These are phyloP conservation scores for Pistacia integerrima DNA, from an alignment of 345 rosid species.

Conservation along the genomic window DNA sequence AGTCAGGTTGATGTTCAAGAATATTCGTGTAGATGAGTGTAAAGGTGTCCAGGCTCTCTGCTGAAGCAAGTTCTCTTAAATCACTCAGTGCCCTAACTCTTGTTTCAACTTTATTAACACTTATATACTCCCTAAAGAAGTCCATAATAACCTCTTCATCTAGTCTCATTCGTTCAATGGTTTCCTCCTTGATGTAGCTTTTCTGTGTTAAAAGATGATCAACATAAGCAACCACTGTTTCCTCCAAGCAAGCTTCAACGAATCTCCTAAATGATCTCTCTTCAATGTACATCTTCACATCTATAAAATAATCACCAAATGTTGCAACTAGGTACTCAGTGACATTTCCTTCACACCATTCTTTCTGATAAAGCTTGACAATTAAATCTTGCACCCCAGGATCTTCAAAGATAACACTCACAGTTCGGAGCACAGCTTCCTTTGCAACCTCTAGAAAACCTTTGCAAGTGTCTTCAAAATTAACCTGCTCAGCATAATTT, in stretches of 20 bases:
- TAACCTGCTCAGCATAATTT: conserved; percentile 98
- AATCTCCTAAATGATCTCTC: conserved; percentile 96
- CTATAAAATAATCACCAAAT: conserved; percentile 91
- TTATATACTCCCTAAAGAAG: conserved; percentile 94
- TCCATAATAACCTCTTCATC: conserved; percentile 98
- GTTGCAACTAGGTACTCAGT: conserved; percentile 95
- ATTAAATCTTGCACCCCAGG: conserved; percentile 97
- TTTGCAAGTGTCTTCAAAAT: conserved; percentile 99
- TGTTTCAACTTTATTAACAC: conserved; percentile 84
- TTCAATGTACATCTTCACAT: conserved; percentile 96
- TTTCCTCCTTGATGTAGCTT: conserved; percentile 93
- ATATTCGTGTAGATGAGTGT: conserved; percentile 91
- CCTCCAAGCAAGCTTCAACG: conserved; percentile 96
- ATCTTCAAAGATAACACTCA: conserved; percentile 92
- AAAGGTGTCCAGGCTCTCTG: conserved; percentile 96
- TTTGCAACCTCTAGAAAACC: conserved; percentile 97
- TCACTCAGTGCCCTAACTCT: conserved; percentile 87
- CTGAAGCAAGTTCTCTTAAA: conserved; percentile 97
- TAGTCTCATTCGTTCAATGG: conserved; percentile 92
- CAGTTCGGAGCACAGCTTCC: conserved; percentile 97
- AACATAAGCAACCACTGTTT: conserved; percentile 80
- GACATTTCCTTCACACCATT: conserved; percentile 96
- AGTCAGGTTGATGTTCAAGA: conserved; percentile 97
- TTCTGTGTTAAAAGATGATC: conserved; percentile 92
- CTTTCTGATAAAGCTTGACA: conserved; percentile 93